These are phyloP conservation scores for Phanerodontia chrysosporium DNA, from an alignment of 768 basidiomycete species.

Conservation along the genomic window DNA sequence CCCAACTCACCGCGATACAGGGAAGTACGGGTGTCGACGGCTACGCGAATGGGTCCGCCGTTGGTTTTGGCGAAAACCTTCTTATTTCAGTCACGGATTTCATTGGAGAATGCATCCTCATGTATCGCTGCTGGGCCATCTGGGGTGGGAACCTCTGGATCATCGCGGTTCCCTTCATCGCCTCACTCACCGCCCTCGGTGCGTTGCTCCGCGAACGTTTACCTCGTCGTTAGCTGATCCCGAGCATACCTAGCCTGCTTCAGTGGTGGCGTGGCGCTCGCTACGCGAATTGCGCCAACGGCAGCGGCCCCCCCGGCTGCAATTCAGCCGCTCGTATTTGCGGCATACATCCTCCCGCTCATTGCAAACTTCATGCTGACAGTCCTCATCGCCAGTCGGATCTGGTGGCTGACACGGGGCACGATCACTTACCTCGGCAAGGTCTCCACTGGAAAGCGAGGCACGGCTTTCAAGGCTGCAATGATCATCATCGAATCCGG, in stretches of 20 bases:
- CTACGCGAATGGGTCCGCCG: conserved; percentile 27
- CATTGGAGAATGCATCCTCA: conserved; percentile 31
- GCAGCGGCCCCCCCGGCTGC: conserved; percentile 31
- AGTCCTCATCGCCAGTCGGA: conserved; percentile 35
- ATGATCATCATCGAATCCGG: conserved; percentile 36
- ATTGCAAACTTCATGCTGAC: conserved; percentile 39
- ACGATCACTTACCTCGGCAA: neutral
- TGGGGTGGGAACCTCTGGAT: conserved; percentile 34
- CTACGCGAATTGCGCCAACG: conserved; percentile 27
- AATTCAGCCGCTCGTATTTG: conserved; percentile 32
- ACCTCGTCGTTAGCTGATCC: no score
- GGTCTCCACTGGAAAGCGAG: neutral
- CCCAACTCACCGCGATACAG: conserved; percentile 13
- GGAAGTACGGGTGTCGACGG: conserved; percentile 21
- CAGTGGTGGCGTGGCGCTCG: conserved; percentile 7
- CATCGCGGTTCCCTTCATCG: conserved; percentile 30
- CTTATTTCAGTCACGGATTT: conserved; percentile 34
- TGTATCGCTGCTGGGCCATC: conserved; percentile 41
- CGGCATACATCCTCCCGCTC: conserved; percentile 35
- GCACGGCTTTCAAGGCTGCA: neutral
- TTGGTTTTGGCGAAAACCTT: conserved; percentile 31
- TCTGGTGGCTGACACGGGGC: conserved; percentile 14
- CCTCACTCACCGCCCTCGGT: conserved; percentile 33
- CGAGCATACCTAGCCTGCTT: neutral
- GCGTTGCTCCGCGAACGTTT: conserved; percentile 12